These are phyloP conservation scores for Plasmopara muralis DNA, from an alignment of 352 stramenopile species.

Conservation along the genomic window DNA sequence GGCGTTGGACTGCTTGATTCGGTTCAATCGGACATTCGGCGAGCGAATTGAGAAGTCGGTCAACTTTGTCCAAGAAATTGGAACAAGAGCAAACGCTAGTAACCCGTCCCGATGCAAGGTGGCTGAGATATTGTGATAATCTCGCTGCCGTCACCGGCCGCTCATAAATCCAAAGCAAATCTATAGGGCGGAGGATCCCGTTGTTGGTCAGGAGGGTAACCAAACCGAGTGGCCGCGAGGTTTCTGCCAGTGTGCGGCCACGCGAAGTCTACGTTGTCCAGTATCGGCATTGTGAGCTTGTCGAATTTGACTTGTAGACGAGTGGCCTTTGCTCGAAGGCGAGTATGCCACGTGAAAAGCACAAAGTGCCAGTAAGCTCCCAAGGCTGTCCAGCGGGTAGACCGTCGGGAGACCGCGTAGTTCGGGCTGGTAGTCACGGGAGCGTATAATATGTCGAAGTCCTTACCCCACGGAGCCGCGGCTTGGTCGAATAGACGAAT, in stretches of 20 bases:
- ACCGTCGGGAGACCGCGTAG: background rate
- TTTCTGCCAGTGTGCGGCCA: background rate
- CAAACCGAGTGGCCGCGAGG: background rate
- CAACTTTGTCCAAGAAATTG: constrained; percentile 27
- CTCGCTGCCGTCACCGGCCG: background rate
- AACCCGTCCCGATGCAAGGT: background rate
- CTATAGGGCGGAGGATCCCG: background rate
- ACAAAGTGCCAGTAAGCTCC: background rate
- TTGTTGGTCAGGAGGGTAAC: background rate
- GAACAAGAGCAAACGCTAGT: background rate
- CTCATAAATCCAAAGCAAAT: background rate
- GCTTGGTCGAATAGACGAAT: no score
- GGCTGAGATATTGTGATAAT: background rate
- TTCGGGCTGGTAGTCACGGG: background rate
- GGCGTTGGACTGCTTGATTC: background rate
- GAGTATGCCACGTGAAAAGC: background rate
- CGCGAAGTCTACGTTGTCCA: background rate
- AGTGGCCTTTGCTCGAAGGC: background rate
- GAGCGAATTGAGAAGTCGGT: constrained; percentile 5
- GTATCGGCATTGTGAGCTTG: background rate
- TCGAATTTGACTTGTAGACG: background rate
- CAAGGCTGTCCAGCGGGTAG: background rate
- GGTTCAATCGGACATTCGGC: background rate
- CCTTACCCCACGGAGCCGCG: background rate
- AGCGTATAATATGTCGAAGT: constrained; percentile 1